phyloP scores from a whole-genome alignment of 2,329 filamentous ascomycete genomes.

The Epichloe festucae region DNA sequence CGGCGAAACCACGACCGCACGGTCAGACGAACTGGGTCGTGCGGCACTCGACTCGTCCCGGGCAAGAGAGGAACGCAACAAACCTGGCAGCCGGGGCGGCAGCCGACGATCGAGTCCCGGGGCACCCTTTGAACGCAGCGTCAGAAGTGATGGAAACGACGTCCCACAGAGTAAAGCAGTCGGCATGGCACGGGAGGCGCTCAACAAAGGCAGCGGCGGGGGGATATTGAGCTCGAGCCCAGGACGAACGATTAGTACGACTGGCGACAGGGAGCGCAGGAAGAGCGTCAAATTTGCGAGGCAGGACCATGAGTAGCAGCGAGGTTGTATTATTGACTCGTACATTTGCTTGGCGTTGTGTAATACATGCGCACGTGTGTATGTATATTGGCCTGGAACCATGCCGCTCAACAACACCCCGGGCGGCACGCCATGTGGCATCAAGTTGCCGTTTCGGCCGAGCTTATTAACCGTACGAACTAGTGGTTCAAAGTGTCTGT shows the following conservation, averaged over 20 bases:
- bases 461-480: too few species aligned
- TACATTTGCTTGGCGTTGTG: background rate
- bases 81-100: slow-evolving; percentile 8
- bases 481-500: too few species aligned
- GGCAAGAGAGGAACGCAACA: slow-evolving; percentile 13
- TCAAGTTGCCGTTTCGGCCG: too few species aligned
- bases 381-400: background rate
- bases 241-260: slow-evolving; percentile 19
- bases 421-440: too few species aligned
- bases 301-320: slow-evolving; percentile 11
- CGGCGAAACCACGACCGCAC: slow-evolving; percentile 30
- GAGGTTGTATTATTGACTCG: background rate
- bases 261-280: slow-evolving; percentile 38
- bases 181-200: slow-evolving; percentile 42
- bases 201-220: slow-evolving; percentile 23
- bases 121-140: slow-evolving; percentile 8
- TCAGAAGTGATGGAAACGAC: slow-evolving; percentile 37
- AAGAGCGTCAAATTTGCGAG: slow-evolving; percentile 53
- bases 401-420: too few species aligned
- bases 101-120: slow-evolving; percentile 15
- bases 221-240: slow-evolving; percentile 39
- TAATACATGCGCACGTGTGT: background rate
- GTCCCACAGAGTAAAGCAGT: slow-evolving; percentile 48
- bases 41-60: slow-evolving; percentile 28
- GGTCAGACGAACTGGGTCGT: slow-evolving; percentile 39